phyloP scores from a whole-genome alignment of 345 rosid species.

The Sapria himalayana region DNA sequence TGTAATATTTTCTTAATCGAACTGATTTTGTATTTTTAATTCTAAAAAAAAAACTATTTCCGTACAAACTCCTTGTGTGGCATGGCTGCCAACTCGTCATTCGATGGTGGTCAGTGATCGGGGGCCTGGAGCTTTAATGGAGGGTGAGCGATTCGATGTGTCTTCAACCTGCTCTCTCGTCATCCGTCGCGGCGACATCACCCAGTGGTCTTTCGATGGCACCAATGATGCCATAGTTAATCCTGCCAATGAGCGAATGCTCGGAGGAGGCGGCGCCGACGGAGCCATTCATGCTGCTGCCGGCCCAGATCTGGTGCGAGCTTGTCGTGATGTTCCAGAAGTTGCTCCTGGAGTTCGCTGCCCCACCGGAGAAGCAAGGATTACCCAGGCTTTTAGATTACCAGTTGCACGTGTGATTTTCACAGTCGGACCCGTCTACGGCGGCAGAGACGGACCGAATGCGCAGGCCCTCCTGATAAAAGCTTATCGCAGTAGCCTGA shows the following conservation, averaged over 20 bases:
- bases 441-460: no score
- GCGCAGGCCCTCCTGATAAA: slow-evolving; percentile 30
- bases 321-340: slow-evolving; percentile 49
- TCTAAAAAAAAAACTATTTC: no score
- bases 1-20: no score
- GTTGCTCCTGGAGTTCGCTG: slow-evolving; percentile 52
- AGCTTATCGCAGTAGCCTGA: slow-evolving; percentile 53
- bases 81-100: no score
- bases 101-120: no score
- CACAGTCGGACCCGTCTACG: slow-evolving; percentile 68
- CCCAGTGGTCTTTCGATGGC: slow-evolving; percentile 54
- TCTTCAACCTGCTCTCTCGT: slow-evolving; percentile 30
- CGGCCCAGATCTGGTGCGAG: slow-evolving; percentile 48
- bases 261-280: slow-evolving; percentile 93
- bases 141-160: slow-evolving; percentile 20
- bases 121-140: no score
- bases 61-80: no score
- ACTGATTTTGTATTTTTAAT: no score
- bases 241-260: slow-evolving; percentile 76
- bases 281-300: slow-evolving; percentile 85
- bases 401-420: slow-evolving; percentile 60
- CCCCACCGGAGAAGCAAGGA: slow-evolving; percentile 74
- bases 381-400: slow-evolving; percentile 66
- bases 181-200: slow-evolving; percentile 64
- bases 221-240: slow-evolving; percentile 70